Base-by-base conservation (phyloP, 2,329 filamentous ascomycete genomes). In the Aspergillus sp. region DNA sequence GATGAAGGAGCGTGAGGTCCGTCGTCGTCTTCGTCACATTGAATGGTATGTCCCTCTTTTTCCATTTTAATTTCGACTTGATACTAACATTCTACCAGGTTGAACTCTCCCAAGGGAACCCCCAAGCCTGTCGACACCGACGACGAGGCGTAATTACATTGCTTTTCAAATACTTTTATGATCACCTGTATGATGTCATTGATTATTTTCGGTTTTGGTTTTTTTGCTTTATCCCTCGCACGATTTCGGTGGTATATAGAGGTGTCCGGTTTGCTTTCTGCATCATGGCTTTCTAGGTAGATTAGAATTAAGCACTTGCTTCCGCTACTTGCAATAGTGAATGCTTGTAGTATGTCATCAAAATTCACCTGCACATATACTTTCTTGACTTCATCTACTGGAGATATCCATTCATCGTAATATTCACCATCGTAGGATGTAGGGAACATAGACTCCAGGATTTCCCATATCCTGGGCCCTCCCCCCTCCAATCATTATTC, bases 1-100 rank as follows among this genome's bases (percentile, higher is more conserved):
- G 78, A 69, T 93, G 74, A 99, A 99, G 85, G 95, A 99, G 77
- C 85, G 90, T 20, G 94, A 98, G 79, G 90, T 90, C 49, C 85
- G 96, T 65, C 86, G 94, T 67, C 85, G 95, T 68, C 81, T 98
- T 77, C 87, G 95, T 70, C 92, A 99, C 78, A 85, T 88, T 61
- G 85, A 87, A 69, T 87, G 85, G 84, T 69, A 72, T 67, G 59
- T 24, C 24, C 47, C 46, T 49, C 11, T 57, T 58, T 49, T 18
- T n/a, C 2, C 1, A 10, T 9, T 16, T 12, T 47, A 18, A 45
- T n/a, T 39, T 46, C 31, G 20, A 46, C 39, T 31, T 6, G 46
- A 11, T 56, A 52, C 63, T 67, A 59, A 65, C 55, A 26, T 51
- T 7, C 26, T 9, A 42, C 22, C 75, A 90, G 90, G 90, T 81